Evolutionary conservation across 2,329 filamentous ascomycete genomes (phyloP).

Genomic region (Fusarium marasasianum): DNA sequence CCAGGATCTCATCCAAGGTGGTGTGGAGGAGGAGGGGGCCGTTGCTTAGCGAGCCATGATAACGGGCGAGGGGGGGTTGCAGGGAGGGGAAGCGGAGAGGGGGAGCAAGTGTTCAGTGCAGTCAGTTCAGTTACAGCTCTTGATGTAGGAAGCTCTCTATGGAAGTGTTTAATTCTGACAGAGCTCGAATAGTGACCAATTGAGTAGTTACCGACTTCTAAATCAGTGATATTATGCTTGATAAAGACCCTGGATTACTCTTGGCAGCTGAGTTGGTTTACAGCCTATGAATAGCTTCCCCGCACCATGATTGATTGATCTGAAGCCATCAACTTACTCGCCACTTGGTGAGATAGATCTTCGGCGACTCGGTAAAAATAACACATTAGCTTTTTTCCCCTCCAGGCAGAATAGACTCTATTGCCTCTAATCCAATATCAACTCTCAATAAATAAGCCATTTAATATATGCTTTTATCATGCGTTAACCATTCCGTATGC

Average conservation of each 20-base stretch:
- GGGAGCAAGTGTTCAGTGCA: not conserved
- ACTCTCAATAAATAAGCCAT: too few relatives aligned
- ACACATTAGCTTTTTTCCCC: too few relatives aligned
- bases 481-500: too few relatives aligned
- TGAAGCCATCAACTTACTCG: too few relatives aligned
- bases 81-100: not conserved
- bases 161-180: constrained; percentile 23
- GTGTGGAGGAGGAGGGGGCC: constrained; percentile 12
- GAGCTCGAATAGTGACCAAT: constrained; percentile 2
- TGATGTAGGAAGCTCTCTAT: constrained; percentile 25
- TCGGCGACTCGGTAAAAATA: too few relatives aligned
- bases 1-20: constrained; percentile 24
- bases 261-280: constrained; percentile 6
- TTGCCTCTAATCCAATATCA: too few relatives aligned
- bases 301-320: constrained; percentile 21
- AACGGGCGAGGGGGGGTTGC: constrained; percentile 13
- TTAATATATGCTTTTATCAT: too few relatives aligned
- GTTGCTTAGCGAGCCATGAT: constrained; percentile 31
- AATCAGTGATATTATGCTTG: not conserved
- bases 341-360: too few relatives aligned
- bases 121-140: not conserved
- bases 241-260: not conserved
- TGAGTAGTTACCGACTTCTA: not conserved
- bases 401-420: too few relatives aligned
- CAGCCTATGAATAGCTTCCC: constrained; percentile 11